Evolutionary conservation across 371 early-diverging fungal genomes (phyloP).

Genomic region (Spraguea lophii): DNA sequence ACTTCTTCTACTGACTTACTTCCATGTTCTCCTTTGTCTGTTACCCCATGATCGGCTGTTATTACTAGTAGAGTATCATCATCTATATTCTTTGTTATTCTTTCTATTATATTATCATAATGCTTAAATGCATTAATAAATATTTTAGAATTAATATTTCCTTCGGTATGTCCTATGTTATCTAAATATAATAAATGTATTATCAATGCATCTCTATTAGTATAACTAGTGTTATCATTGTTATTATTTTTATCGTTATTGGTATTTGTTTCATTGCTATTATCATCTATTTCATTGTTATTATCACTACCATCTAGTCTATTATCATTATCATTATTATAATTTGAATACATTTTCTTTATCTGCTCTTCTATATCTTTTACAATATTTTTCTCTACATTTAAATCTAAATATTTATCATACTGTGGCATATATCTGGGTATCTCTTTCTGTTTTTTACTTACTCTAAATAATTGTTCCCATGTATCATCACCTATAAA

Average conservation of each 20-base stretch:
- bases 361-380: not conserved
- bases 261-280: not conserved
- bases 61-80: constrained; percentile 41
- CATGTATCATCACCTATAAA: constrained; percentile 37
- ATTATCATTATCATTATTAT: not conserved
- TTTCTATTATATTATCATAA: constrained; percentile 26
- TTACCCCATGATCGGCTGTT: constrained; percentile 45
- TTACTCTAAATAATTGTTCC: constrained; percentile 11
- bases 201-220: not conserved
- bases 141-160: constrained; percentile 13
- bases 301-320: not conserved
- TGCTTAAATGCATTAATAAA: constrained; percentile 8
- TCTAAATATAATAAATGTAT: constrained; percentile 16
- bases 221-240: not conserved
- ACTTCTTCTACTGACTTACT: constrained; percentile 25
- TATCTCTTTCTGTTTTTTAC: not conserved
- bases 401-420: constrained; percentile 4
- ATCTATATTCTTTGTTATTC: constrained; percentile 29
- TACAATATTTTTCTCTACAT: constrained; percentile 31
- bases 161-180: constrained; percentile 35
- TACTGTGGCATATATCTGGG: constrained; percentile 17
- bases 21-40: constrained; percentile 42
- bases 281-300: not conserved
- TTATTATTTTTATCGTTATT: too few species aligned
- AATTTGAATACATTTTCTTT: not conserved